A percentile compares a stretch with the other conserved stretches of the same genome.
Conservation (phyloP, 2,329 filamentous ascomycete genomes). For the Pseudopyrenochaeta lycopersici region DNA sequence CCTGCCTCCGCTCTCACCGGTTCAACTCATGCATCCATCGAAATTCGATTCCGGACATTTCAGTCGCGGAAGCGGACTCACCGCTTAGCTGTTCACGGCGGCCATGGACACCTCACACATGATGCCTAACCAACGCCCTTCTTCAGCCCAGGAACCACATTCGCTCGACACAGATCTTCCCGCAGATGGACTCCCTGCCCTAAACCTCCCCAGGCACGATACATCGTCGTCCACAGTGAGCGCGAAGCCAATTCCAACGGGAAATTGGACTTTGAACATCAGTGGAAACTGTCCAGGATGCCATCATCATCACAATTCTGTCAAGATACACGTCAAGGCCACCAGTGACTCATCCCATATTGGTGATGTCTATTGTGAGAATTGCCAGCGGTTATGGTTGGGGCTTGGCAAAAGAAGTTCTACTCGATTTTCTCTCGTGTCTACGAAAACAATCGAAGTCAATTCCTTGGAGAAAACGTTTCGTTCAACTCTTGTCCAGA, state of each 20-base stretch:
- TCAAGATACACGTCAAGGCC: constrained; percentile 26
- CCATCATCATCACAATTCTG: constrained; percentile 36
- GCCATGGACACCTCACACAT: background rate
- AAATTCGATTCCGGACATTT: constrained; percentile 4
- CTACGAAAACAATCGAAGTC: constrained; percentile 24
- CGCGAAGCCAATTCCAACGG: constrained; percentile 21
- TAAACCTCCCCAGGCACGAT: constrained; percentile 16
- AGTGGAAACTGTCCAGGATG: constrained; percentile 41
- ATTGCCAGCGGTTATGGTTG: constrained; percentile 34
- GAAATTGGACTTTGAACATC: constrained; percentile 30
- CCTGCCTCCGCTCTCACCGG: constrained; percentile 2
- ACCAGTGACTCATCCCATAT: constrained; percentile 16
- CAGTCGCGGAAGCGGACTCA: constrained; percentile 9
- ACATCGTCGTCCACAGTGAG: constrained; percentile 30
- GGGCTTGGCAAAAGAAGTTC: constrained; percentile 32
- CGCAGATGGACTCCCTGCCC: background rate
- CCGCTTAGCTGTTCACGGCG: constrained; percentile 3
- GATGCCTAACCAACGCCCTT: constrained; percentile 11
- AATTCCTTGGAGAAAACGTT: constrained; percentile 25
- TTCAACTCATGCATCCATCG: constrained; percentile 15
- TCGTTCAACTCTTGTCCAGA: constrained; percentile 24
- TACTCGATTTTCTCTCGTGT: constrained; percentile 37
- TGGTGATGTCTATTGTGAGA: constrained; percentile 32
- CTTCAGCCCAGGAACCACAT: background rate
- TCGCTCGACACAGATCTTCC: background rate